Evolutionary conservation across 106 monocot genomes (phyloP).

Genomic region (Platanthera zijinensis): DNA sequence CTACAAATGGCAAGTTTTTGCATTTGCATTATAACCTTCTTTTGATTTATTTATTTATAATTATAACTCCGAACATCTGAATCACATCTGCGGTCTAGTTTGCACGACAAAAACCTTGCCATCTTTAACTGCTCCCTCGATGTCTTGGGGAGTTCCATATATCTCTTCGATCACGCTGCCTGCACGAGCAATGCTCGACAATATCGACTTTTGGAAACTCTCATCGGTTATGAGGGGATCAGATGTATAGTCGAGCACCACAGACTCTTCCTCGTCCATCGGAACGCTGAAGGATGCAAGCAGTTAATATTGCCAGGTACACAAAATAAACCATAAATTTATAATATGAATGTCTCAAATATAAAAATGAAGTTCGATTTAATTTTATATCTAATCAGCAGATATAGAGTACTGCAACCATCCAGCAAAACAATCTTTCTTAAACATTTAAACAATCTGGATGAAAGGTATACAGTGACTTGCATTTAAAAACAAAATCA

Average conservation of each 20-base stretch:
- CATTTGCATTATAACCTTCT: no score
- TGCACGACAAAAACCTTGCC: conserved; percentile 92
- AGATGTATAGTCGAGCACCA: conserved; percentile 72
- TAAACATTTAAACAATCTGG: no score
- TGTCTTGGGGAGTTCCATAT: conserved; percentile 82
- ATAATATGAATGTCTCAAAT: no score
- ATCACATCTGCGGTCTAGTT: conserved; percentile 93
- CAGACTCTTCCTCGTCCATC: conserved; percentile 81
- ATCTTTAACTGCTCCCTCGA: conserved; percentile 90
- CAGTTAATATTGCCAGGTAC: neutral
- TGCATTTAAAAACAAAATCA: no score
- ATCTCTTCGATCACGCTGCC: conserved; percentile 74
- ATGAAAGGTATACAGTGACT: neutral
- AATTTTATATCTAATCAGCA: no score
- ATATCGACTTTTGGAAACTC: conserved; percentile 47
- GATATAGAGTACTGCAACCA: no score
- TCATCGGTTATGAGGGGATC: conserved; percentile 62
- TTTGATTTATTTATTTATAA: no score
- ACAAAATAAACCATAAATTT: neutral
- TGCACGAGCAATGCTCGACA: conserved; percentile 60
- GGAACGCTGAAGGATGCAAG: conserved; percentile 53
- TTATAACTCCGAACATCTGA: neutral
- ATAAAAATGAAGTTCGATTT: no score
- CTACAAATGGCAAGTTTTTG: no score
- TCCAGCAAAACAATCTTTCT: no score